These are phyloP conservation scores for Penicillium robsamsonii DNA, from an alignment of 495 filamentous ascomycete genomes.

Conservation along the genomic window DNA sequence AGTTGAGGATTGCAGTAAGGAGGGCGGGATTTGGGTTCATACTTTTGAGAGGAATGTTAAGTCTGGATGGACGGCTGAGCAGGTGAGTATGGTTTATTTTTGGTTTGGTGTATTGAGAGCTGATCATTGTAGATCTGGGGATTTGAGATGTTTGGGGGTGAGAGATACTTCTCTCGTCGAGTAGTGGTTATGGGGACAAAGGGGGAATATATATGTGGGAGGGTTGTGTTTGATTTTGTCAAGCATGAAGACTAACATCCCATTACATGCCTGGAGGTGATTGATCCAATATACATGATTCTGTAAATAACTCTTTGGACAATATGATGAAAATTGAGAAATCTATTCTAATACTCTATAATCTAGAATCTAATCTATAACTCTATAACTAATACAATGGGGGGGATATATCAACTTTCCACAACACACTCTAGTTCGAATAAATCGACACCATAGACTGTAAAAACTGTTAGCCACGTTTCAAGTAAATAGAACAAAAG, in stretches of 20 bases:
- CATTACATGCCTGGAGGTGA: no score
- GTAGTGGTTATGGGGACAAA: background rate
- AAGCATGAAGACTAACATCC: no score
- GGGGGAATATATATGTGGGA: background rate
- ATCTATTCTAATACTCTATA: background rate
- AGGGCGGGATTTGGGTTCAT: slow-evolving; percentile 4
- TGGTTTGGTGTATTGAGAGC: background rate
- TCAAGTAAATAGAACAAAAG: background rate
- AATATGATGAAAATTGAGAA: no score
- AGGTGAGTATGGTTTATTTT: background rate
- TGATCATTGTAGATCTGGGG: slow-evolving; percentile 7
- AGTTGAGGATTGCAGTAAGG: background rate
- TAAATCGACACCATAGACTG: slow-evolving; percentile 45
- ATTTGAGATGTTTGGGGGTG: background rate
- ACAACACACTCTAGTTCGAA: slow-evolving; percentile 19
- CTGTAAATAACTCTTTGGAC: no score
- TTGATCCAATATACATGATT: no score
- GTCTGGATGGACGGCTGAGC: slow-evolving; percentile 3
- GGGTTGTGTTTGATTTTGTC: slow-evolving; percentile 4
- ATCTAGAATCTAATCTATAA: background rate
- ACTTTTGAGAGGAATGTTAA: slow-evolving; percentile 1
- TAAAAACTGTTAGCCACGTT: slow-evolving; percentile 15
- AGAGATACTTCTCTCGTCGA: slow-evolving; percentile 2
- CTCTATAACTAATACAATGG: slow-evolving; percentile 4
- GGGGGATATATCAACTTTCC: background rate